Percentiles rank a stretch among this genome's conserved stretches.
These are phyloP conservation scores for Pleurotus cornucopiae DNA, from an alignment of 768 basidiomycete genomes.

Conservation along the genomic window DNA sequence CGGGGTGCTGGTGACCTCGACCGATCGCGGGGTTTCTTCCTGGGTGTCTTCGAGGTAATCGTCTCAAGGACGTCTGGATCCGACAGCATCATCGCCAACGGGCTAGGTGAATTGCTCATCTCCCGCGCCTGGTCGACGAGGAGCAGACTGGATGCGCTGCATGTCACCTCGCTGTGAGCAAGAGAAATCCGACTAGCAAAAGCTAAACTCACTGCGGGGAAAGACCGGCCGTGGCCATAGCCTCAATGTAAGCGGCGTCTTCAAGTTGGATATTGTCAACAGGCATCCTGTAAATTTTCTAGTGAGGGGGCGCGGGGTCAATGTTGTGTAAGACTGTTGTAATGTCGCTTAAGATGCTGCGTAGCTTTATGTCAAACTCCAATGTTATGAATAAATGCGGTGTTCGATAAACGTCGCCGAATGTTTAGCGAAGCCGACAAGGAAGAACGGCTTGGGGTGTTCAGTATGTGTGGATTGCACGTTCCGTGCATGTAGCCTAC, in stretches of 20 bases:
- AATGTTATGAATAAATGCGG: no score
- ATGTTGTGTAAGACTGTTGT: neutral
- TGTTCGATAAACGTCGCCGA: no score
- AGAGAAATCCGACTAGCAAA: neutral
- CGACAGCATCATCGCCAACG: constrained; percentile 38
- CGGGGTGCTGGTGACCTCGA: constrained; percentile 29
- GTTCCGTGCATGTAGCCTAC: no score
- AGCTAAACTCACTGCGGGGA: neutral
- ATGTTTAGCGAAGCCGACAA: no score
- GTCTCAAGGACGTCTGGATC: constrained; percentile 35
- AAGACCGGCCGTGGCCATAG: neutral
- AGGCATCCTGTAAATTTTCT: neutral
- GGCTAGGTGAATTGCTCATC: constrained; percentile 40
- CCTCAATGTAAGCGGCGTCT: neutral
- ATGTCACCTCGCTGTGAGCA: neutral
- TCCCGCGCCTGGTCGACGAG: constrained; percentile 37
- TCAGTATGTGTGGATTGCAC: no score
- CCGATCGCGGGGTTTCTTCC: constrained; percentile 28
- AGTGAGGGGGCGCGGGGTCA: neutral
- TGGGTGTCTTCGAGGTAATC: constrained; percentile 27
- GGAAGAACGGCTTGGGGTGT: no score
- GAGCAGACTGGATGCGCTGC: constrained; percentile 18
- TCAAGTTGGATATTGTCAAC: neutral
- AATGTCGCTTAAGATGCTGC: no score
- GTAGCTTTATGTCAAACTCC: neutral